Base-by-base conservation (phyloP, 768 basidiomycete species). In the Amanita molliuscula region DNA sequence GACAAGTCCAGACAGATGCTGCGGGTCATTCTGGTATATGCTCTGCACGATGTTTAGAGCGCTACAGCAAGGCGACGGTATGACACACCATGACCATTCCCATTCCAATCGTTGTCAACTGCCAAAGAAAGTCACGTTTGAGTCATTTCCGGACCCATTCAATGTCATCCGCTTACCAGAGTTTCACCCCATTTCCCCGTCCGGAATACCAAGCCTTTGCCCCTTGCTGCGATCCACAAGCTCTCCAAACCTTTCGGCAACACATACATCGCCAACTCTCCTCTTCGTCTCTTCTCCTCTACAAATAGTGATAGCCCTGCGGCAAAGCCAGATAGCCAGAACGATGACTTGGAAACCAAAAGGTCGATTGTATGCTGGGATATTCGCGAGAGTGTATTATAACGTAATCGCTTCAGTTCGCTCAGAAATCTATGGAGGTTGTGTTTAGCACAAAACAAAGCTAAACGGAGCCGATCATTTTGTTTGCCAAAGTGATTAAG, bases 221-320 rank as follows among this genome's bases (percentile, higher is more conserved):
- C 85, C 21, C 87, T 66, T 7, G 83, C 78, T 60, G 82, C 79
- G 0, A 82, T 72, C 93, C 92, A 97, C n/a, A 79, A 78, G 48
- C 88, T 89, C 69, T 98, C 93, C 31, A 98, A 63, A 0, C 79
- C 89, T 63, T 92, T 89, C 3, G 95, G 95, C 21, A 97, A 66
- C 1, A 82, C 84, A 61, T 86, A 92, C 91, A 92, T 89, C 53
- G 93, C 91, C 55, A 97, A 69, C 67, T 98, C 95, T 1, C 79
- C 86, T 4, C 93, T 76, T n/a, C 95, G 74, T 58, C 84, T 76
- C 68, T 79, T 83, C 60, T 90, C 93, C 59, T 98, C 95, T 3
- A 94, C 76, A 51, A 96, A 79, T 43, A 98, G 67, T 6, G 89
- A 75, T 9, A 95, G 57, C 10, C 89, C 91, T 8, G 85, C 72